Percentiles rank a stretch among this genome's conserved stretches.
Conservation (phyloP, 768 basidiomycete genomes). For the Mycena chlorophos region DNA sequence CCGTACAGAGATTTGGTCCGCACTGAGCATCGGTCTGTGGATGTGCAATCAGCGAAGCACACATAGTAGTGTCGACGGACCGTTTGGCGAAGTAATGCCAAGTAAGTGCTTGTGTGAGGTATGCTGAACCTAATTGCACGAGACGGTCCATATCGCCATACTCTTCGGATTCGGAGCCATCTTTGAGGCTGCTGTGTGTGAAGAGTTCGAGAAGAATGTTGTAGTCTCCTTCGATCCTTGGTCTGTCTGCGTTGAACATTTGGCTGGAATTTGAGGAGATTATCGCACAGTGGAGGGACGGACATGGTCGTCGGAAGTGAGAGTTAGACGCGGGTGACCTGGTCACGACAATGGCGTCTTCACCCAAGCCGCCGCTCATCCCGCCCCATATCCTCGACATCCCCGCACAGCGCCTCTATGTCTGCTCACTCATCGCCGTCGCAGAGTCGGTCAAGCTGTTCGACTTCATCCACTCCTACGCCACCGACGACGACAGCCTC, state of each 20-base stretch:
- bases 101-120: slow-evolving; percentile 54
- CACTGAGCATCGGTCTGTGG: slow-evolving; percentile 44
- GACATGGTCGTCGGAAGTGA: neutral
- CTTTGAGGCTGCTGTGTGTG: slow-evolving; percentile 46
- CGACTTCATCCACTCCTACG: slow-evolving; percentile 63
- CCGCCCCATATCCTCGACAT: slow-evolving; percentile 73
- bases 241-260: slow-evolving; percentile 31
- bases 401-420: slow-evolving; percentile 58
- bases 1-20: slow-evolving; percentile 47
- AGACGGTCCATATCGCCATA: slow-evolving; percentile 65
- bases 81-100: slow-evolving; percentile 47
- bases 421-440: slow-evolving; percentile 70
- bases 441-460: slow-evolving; percentile 73
- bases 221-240: slow-evolving; percentile 54
- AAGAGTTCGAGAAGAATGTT: slow-evolving; percentile 60
- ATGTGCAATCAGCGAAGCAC: too few relatives aligned
- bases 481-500: slow-evolving; percentile 44
- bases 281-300: neutral
- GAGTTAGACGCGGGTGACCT: neutral
- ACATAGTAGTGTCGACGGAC: too few relatives aligned
- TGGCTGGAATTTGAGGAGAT: neutral
- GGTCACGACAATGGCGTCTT: neutral
- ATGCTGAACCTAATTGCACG: slow-evolving; percentile 53
- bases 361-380: slow-evolving; percentile 50
- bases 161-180: slow-evolving; percentile 31